Conservation (phyloP, 2,329 filamentous ascomycete genomes). For the Colletotrichum tamarilloi region DNA sequence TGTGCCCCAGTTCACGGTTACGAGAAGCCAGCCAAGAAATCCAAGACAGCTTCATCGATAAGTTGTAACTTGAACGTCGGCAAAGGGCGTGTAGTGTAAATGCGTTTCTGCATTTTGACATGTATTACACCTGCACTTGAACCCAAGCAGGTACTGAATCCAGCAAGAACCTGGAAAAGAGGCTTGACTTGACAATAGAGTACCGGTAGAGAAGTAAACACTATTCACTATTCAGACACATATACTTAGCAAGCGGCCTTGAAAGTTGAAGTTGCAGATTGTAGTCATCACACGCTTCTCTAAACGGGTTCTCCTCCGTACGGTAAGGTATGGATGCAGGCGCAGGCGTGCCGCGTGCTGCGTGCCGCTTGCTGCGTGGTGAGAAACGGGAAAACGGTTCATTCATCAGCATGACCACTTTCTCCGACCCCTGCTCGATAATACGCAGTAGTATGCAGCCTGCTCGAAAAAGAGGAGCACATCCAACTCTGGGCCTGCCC, state of each 20-base stretch:
- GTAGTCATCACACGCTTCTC: neutral
- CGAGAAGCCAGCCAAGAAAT: neutral
- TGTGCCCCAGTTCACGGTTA: neutral
- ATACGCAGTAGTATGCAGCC: constrained; percentile 17
- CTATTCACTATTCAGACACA: too few species aligned
- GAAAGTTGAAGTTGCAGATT: too few species aligned
- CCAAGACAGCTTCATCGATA: neutral
- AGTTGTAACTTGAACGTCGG: neutral
- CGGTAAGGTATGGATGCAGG: neutral
- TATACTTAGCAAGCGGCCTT: too few species aligned
- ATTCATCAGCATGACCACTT: constrained; percentile 15
- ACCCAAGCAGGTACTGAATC: too few species aligned
- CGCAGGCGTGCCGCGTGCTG: neutral
- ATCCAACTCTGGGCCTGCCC: neutral
- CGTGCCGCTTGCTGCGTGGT: too few species aligned
- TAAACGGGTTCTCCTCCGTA: neutral
- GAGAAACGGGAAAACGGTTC: constrained; percentile 9
- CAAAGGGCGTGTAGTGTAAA: neutral
- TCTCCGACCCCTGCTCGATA: constrained; percentile 4
- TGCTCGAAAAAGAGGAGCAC: constrained; percentile 15
- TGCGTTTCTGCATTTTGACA: neutral
- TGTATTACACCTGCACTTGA: too few species aligned
- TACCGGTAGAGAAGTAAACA: neutral
- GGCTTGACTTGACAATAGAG: neutral
- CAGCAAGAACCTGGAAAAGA: too few species aligned